A percentile compares a stretch with the other conserved stretches of the same genome.
phyloP scores from a whole-genome alignment of 1,284 basidiomycete genomes.

The Tilletia walkeri region DNA sequence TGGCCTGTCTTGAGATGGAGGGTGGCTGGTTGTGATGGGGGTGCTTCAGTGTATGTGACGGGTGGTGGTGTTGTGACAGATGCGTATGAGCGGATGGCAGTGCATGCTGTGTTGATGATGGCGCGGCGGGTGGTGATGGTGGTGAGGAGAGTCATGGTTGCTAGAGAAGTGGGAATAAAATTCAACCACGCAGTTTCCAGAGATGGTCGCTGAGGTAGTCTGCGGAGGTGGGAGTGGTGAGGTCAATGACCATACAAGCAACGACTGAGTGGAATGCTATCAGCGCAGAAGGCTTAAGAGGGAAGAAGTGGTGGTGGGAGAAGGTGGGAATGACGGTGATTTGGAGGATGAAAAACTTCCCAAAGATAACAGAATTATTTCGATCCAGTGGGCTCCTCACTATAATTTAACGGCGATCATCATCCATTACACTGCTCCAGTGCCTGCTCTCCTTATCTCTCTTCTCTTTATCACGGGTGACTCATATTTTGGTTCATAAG shows the following conservation, averaged over 20 bases:
- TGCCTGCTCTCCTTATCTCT: background rate
- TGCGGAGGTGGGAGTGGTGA: conserved; percentile 48
- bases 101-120: conserved; percentile 13
- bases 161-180: conserved; percentile 19
- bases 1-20: conserved; percentile 92
- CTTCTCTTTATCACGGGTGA: too few relatives aligned
- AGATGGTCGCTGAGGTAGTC: conserved; percentile 13
- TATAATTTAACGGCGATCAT: too few relatives aligned
- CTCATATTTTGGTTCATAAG: too few relatives aligned
- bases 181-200: conserved; percentile 16
- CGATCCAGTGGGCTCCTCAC: too few relatives aligned
- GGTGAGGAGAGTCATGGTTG: background rate
- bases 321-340: too few relatives aligned
- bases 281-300: too few relatives aligned
- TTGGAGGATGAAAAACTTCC: too few relatives aligned
- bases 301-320: too few relatives aligned
- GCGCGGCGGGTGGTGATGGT: background rate
- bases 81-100: conserved; percentile 20
- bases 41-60: conserved; percentile 46
- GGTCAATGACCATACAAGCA: conserved; percentile 54
- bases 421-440: too few relatives aligned
- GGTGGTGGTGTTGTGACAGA: conserved; percentile 20
- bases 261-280: background rate
- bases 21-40: conserved; percentile 66
- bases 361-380: too few relatives aligned